Evolutionary conservation across 805 yeast genomes (phyloP).

Genomic region (Cyberlindnera bimundalis): DNA sequence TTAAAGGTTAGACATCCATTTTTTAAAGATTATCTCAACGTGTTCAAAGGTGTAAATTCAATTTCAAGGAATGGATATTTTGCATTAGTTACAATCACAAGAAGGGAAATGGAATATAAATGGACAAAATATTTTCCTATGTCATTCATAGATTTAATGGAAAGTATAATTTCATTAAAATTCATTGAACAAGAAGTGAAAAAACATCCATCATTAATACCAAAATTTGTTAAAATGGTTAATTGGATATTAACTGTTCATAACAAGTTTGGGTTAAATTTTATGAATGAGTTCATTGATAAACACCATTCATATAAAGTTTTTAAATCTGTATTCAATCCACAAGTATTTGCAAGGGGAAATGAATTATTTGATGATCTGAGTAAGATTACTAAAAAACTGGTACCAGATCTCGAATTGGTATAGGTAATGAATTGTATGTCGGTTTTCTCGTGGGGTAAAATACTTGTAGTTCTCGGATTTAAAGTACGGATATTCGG

Average conservation of each 20-base stretch:
- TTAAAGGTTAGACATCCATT: conserved; percentile 4
- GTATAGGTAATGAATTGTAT: too few species aligned
- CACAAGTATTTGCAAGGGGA: too few species aligned
- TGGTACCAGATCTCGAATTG: too few species aligned
- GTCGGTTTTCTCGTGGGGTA: too few species aligned
- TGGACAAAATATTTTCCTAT: conserved; percentile 7
- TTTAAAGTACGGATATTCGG: too few species aligned
- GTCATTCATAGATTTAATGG: background rate
- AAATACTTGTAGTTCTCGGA: too few species aligned
- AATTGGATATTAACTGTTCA: conserved; percentile 1
- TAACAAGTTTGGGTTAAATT: background rate
- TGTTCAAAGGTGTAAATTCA: conserved; percentile 1
- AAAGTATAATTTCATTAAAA: conserved; percentile 1
- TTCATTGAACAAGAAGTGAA: conserved; percentile 4
- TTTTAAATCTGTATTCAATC: background rate
- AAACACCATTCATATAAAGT: background rate
- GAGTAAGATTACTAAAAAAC: too few species aligned
- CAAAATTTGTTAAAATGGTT: conserved; percentile 1
- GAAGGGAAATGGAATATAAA: conserved; percentile 5
- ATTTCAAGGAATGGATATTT: too few species aligned
- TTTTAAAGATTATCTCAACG: conserved; percentile 2
- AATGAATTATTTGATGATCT: too few species aligned
- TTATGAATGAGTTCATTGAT: conserved; percentile 2
- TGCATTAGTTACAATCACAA: too few species aligned
- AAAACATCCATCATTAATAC: background rate